Base-by-base conservation (phyloP, 352 stramenopile species). In the Thalassiosira exigua region DNA sequence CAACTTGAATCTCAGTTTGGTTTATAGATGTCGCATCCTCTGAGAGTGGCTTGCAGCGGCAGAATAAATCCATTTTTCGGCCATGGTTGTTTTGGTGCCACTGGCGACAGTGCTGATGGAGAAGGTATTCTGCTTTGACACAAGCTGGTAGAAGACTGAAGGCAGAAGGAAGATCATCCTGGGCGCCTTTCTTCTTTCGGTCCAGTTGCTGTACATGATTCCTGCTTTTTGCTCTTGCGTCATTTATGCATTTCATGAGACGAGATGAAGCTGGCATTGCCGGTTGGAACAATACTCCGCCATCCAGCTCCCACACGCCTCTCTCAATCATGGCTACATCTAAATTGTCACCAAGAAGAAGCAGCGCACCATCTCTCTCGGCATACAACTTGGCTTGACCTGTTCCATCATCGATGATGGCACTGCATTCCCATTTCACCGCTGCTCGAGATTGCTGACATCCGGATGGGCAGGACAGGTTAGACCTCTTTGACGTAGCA, bases 371-470 rank as follows among this genome's bases (percentile, higher is more conserved):
- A 53, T 94, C 86, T 64, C 86, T 79, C 64, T 94, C 86, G 11
- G 86, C 85, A 57, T 88, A 91, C 14, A 94, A 19, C 32, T 90
- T 92, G 26, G 82, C 82, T 80, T 92, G 86, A 26, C 86, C 89
- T 59, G 86, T 92, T 26, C 85, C 82, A 73, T 94, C 89, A 69
- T 94, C 86, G 26, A 92, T 62, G 24, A 90, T 72, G 2, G 78
- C 85, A 69, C 81, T 92, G 59, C 86, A 92, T 72, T 94, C 86
- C 89, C 89, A 94, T 68, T 88, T 86, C 21, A 94, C 62, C 64
- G 32, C 48, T 32, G 54, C 72, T 68, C 81, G 75, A 11, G 48
- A 69, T 56, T 27, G 50, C 36, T 44, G 67, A 62, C 78, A 85
- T 56, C 78, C 78, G 11, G 78, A 82, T 36, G 78, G 78, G 48